These are phyloP conservation scores for Suhomyces anneliseae DNA, from an alignment of 1,139 yeast genomes.

Conservation along the genomic window DNA sequence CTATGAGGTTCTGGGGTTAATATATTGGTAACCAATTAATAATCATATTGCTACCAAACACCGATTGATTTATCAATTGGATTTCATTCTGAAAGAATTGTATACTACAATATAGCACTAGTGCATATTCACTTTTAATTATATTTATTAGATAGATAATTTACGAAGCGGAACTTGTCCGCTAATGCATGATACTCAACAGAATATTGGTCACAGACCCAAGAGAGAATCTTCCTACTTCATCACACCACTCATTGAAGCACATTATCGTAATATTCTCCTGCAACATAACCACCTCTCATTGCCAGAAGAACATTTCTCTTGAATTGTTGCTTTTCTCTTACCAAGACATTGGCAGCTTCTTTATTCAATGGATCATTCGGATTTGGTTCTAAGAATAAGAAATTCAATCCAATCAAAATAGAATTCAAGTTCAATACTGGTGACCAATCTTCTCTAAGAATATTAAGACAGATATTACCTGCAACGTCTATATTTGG, in stretches of 20 bases:
- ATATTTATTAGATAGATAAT: neutral
- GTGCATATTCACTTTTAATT: neutral
- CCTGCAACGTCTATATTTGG: slow-evolving; percentile 93
- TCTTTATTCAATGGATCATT: slow-evolving; percentile 89
- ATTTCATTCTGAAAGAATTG: too few species aligned
- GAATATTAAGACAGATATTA: slow-evolving; percentile 84
- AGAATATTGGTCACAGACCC: neutral
- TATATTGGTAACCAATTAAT: neutral
- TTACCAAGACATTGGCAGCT: slow-evolving; percentile 76
- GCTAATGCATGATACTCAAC: neutral
- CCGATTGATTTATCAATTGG: too few species aligned
- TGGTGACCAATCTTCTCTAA: slow-evolving; percentile 96
- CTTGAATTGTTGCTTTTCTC: slow-evolving; percentile 56
- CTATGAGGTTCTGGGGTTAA: slow-evolving; percentile 53
- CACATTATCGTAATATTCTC: slow-evolving; percentile 64
- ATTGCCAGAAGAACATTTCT: slow-evolving; percentile 62
- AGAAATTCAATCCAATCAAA: slow-evolving; percentile 79
- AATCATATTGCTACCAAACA: too few species aligned
- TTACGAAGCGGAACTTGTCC: neutral
- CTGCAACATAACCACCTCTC: slow-evolving; percentile 68
- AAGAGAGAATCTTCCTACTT: too few species aligned
- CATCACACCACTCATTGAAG: slow-evolving; percentile 5
- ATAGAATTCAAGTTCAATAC: slow-evolving; percentile 81
- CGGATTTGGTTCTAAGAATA: slow-evolving; percentile 88
- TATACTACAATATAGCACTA: neutral